phyloP scores from a whole-genome alignment of 352 stramenopile genomes.

The Pythium volutum region DNA sequence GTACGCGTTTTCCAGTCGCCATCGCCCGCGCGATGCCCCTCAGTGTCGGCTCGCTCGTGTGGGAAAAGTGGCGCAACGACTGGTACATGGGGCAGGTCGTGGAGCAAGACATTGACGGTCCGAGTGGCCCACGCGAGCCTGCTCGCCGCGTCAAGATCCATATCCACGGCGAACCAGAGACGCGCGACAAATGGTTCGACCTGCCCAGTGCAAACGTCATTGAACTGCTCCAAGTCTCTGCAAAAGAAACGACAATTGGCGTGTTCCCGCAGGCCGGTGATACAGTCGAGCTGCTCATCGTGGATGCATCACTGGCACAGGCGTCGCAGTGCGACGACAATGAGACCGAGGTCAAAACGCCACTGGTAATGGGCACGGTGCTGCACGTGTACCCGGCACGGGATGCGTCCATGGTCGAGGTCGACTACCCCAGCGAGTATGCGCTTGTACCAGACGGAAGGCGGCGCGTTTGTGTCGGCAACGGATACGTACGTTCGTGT shows the following conservation, averaged over 20 bases:
- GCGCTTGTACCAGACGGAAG: constrained; percentile 14
- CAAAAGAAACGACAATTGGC: constrained; percentile 32
- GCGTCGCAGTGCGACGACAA: constrained; percentile 16
- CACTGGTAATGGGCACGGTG: constrained; percentile 34
- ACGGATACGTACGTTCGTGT: constrained; percentile 49
- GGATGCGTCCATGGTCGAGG: constrained; percentile 48
- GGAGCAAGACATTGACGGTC: not conserved
- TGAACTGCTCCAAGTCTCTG: constrained; percentile 27
- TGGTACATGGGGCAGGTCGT: constrained; percentile 51
- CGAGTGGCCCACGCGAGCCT: not conserved
- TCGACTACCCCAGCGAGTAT: constrained; percentile 32
- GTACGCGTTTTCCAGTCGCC: not conserved
- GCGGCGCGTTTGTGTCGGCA: constrained; percentile 41
- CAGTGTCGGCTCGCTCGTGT: constrained; percentile 30
- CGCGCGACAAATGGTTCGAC: constrained; percentile 46
- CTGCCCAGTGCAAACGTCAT: constrained; percentile 24
- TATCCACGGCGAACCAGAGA: constrained; percentile 42
- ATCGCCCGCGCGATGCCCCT: constrained; percentile 1
- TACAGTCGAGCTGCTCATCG: constrained; percentile 38
- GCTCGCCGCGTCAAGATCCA: constrained; percentile 24
- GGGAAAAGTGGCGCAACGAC: constrained; percentile 36
- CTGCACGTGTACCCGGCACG: constrained; percentile 38
- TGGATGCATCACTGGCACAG: constrained; percentile 26
- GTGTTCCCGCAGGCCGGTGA: constrained; percentile 33
- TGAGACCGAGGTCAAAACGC: not conserved